phyloP scores from a whole-genome alignment of 495 filamentous ascomycete genomes.

The Podospora fimiseda region DNA sequence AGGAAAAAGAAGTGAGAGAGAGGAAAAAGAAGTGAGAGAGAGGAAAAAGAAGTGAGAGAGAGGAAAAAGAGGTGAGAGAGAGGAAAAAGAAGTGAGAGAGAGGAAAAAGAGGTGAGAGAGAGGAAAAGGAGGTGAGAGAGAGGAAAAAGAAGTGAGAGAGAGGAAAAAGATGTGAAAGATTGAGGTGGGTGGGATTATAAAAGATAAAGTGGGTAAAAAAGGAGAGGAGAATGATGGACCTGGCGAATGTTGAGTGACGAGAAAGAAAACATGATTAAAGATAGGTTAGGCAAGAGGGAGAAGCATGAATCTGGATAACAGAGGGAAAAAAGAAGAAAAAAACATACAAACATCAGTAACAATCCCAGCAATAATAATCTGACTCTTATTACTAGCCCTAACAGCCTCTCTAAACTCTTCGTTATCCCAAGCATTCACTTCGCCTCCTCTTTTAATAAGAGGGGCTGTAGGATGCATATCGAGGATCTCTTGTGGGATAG shows the following conservation, averaged over 20 bases:
- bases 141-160: too few relatives aligned
- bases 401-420: conserved; percentile 62
- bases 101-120: too few relatives aligned
- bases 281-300: too few relatives aligned
- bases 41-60: too few relatives aligned
- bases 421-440: conserved; percentile 80
- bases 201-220: not conserved
- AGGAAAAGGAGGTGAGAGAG: too few relatives aligned
- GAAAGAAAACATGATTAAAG: too few relatives aligned
- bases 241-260: too few relatives aligned
- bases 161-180: not conserved
- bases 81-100: too few relatives aligned
- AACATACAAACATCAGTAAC: conserved; percentile 66
- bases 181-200: not conserved
- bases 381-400: conserved; percentile 55
- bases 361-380: conserved; percentile 69
- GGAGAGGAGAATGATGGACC: not conserved
- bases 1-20: too few relatives aligned
- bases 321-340: not conserved
- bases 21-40: too few relatives aligned
- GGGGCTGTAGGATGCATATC: conserved; percentile 62
- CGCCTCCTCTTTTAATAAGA: conserved; percentile 62
- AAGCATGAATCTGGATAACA: too few relatives aligned
- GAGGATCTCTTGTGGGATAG: conserved; percentile 61
- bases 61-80: too few relatives aligned